Base-by-base conservation (phyloP, 148 eudicot genomes). In the Rhododendron vialii region DNA sequence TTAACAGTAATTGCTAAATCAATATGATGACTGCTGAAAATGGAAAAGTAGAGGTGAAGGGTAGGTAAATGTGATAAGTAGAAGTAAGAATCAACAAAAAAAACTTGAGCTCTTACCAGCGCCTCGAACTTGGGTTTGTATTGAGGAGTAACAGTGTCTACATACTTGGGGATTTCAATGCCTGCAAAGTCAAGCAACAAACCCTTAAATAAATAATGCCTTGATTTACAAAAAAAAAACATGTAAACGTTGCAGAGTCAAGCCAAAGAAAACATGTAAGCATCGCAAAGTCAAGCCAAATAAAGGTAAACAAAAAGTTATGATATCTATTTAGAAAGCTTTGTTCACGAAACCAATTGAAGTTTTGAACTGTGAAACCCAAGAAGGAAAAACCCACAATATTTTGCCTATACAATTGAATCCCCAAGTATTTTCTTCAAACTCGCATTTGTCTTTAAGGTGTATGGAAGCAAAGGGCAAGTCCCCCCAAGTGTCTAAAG, bases 111-210 rank as follows among this genome's bases (percentile, higher is more conserved):
- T 79, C 95, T 91, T 85, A 95, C 99, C 99, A 95, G 86, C 73
- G 93, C 89, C 82, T 96, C 98, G 89, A 96, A 92, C 88, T 96
- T 94, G 53, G 98, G 98, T 84, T 90, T 92, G 94, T 96, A 96
- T 79, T 96, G 89, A 57, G 98, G 98, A 67, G 98, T 96, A 78
- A 95, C 98, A 13, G 86, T 93, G 91, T 96, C 99, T 83, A 91
- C 99, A 82, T 93, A 95, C 90, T 92, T 93, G 26, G 99, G 99
- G 85, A 96, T 90, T 92, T 95, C 92, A 91, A 96, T 67, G 84
- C 93, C 99, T 96, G 95, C 83, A 91, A 12, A 30, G 76, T 71
- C 38, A 30, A 79, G 79, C 15, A 12, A 28, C 26, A 3, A 45
- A n/a, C 75, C 3, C 14, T 55, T 15, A 69, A 30, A 48, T 57